These are phyloP conservation scores for Cryptosporidium muris DNA, from an alignment of 169 alveolate species.

Conservation along the genomic window DNA sequence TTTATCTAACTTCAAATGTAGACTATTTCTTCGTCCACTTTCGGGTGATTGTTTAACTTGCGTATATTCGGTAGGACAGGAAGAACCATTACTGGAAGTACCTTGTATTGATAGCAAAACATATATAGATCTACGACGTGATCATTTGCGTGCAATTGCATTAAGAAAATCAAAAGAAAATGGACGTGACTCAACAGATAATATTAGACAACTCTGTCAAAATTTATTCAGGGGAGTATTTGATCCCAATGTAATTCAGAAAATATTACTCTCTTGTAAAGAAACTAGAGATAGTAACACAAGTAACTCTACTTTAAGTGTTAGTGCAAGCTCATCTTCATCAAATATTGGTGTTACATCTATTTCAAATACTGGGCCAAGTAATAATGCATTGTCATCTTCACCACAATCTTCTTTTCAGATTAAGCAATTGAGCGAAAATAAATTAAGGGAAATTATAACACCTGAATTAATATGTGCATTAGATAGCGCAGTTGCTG, in stretches of 20 bases:
- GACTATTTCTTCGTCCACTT: conserved; percentile 32
- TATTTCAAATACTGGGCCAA: not conserved
- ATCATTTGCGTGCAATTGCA: conserved; percentile 48
- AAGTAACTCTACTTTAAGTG: not conserved
- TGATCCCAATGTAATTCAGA: conserved; percentile 53
- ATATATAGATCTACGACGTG: conserved; percentile 26
- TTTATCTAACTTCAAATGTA: conserved; percentile 9
- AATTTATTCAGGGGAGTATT: conserved; percentile 26
- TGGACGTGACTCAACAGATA: conserved; percentile 20
- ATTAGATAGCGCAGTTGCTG: conserved; percentile 82
- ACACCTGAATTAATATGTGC: conserved; percentile 84
- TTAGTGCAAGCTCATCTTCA: not conserved
- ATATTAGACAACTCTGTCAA: conserved; percentile 32
- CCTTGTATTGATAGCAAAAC: conserved; percentile 77
- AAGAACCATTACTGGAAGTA: conserved; percentile 85
- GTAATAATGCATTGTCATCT: not conserved
- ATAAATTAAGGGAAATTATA: conserved; percentile 79
- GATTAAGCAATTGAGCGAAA: conserved; percentile 75
- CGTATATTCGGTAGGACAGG: conserved; percentile 86
- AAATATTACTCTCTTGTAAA: conserved; percentile 48
- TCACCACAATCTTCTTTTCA: not conserved
- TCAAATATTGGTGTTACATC: not conserved
- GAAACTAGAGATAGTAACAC: conserved; percentile 29
- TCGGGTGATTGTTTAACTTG: conserved; percentile 49
- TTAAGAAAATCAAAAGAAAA: conserved; percentile 50